Evolutionary conservation across 352 stramenopile genomes (phyloP), one percentile per base, ranked within the genome.

Genomic region (Hyaloperonospora arabidopsidis): DNA sequence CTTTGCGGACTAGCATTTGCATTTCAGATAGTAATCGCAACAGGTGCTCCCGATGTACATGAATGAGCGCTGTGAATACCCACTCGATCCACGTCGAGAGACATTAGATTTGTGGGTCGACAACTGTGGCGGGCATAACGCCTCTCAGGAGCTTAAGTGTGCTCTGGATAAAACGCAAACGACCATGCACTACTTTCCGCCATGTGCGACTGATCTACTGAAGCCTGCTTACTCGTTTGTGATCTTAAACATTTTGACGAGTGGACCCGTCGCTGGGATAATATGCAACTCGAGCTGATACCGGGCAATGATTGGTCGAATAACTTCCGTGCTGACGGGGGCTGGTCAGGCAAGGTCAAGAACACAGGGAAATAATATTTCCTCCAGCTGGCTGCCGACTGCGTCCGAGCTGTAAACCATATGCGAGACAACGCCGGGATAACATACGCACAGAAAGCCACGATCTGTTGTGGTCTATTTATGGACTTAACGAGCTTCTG

Each of bases 141-240:
- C 12, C 36, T 18, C 12, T 43, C 19, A 2, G 19, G 36, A 12
- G 36, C 13, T 43, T 15, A 2, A 19, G 1, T 1, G 7, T 19
- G 12, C 15, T 18, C 36, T 43, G 12, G 2, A 15, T 3, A 7
- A 43, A 1, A 18, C 15, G 2, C 15, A 21, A 6, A 8, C 12
- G 17, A 11, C 36, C 15, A 19, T 21, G 13, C 36, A 19, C 7
- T 21, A 21, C 13, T 19, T 43, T 7, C 36, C 36, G 12, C 36
- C 36, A 17, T 43, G 36, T 8, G 12, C 36, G 36, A 45, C 39
- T 45, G 5, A 45, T 5, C 23, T 12, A 32, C 23, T 34, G 58
- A 61, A 71, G 8, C 49, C 59, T n/a, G 49, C 56, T 15, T 58
- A 67, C 35, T 72, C 52, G 3, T 75, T 72, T 56, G 56, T 75